Conservation (phyloP, 441 rosid species). For the Biscutella laevigata region DNA sequence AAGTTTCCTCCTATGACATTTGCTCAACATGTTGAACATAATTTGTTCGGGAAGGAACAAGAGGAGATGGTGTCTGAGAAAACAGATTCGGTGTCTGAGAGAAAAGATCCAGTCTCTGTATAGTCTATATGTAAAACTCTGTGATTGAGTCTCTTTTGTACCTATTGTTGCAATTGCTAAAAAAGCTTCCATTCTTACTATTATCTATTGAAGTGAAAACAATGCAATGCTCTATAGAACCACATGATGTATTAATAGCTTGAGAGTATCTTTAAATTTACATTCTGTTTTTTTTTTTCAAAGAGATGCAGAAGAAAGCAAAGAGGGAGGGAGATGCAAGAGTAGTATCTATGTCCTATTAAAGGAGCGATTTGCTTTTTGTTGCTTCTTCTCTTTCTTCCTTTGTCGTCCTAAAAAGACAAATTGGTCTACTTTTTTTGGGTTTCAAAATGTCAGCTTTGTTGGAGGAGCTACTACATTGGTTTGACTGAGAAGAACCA, state of each 20-base stretch:
- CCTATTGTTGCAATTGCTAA: no score
- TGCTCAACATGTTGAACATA: conserved; percentile 67
- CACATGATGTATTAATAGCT: conserved; percentile 12
- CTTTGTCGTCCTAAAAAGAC: background rate
- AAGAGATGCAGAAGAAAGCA: conserved; percentile 4
- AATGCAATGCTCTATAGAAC: background rate
- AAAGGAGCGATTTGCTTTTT: background rate
- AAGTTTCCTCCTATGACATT: conserved; percentile 82
- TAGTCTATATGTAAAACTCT: background rate
- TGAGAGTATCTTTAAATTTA: conserved; percentile 16
- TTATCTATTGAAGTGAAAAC: no score
- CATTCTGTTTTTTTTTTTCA: background rate
- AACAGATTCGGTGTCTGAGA: background rate
- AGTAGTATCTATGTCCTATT: background rate
- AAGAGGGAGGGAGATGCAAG: background rate
- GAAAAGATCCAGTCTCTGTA: background rate
- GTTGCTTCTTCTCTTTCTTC: conserved; percentile 8
- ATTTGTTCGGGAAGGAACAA: conserved; percentile 62
- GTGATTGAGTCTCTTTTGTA: background rate
- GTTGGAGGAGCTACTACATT: background rate
- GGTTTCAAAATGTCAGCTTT: conserved; percentile 9
- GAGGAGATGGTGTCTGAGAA: conserved; percentile 26
- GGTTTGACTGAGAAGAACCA: conserved; percentile 10
- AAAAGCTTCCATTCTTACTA: no score
- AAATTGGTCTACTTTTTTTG: background rate